phyloP scores from a whole-genome alignment of 192 early-diverging fungal genomes.

The Coemansia sp. region DNA sequence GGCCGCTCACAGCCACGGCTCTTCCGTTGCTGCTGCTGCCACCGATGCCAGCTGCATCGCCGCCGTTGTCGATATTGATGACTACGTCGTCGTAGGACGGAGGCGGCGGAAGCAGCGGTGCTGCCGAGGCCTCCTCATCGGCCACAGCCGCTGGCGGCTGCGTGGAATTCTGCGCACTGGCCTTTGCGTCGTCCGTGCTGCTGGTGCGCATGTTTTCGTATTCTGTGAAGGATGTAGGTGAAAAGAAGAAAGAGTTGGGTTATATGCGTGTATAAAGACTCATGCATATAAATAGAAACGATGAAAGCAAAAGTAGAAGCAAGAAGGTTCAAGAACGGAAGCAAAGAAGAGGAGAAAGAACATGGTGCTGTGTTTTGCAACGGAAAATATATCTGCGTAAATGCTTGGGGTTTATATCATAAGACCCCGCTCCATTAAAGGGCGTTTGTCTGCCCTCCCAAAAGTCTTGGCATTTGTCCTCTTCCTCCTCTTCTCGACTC shows the following conservation, averaged over 20 bases:
- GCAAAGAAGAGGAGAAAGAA: neutral
- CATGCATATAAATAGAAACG: no score
- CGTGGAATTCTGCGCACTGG: neutral
- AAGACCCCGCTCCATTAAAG: no score
- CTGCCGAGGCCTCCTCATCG: slow-evolving; percentile 28
- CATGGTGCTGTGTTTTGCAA: no score
- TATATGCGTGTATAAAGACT: no score
- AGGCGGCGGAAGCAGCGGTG: slow-evolving; percentile 17
- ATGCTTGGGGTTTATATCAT: no score
- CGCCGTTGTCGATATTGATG: slow-evolving; percentile 15
- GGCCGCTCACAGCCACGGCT: neutral
- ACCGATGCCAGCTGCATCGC: neutral
- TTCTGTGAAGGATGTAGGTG: no score
- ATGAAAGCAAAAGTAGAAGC: neutral
- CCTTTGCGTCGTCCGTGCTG: slow-evolving; percentile 5
- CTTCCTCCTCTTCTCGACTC: neutral
- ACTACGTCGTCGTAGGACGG: slow-evolving; percentile 51
- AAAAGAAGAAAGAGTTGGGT: neutral
- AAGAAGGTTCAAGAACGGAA: neutral
- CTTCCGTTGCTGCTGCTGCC: neutral
- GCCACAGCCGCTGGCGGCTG: neutral
- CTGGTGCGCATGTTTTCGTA: neutral
- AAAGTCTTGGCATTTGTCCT: neutral
- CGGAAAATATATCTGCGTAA: no score
- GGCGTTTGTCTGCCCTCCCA: neutral